Evolutionary conservation across 176 grass and related monocot genomes (phyloP).

Genomic region (Zizania latifolia): DNA sequence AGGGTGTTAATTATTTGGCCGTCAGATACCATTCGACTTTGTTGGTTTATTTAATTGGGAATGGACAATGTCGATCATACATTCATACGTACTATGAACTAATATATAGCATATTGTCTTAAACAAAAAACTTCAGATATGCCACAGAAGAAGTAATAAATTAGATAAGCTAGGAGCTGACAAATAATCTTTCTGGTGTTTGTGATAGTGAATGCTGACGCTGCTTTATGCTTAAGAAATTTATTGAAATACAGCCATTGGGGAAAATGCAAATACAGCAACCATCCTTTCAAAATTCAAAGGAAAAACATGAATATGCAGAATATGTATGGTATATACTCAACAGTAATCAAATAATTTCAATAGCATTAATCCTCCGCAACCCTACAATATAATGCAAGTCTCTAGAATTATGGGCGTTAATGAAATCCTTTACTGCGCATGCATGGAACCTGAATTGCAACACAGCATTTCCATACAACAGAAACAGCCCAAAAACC

Average conservation of each 20-base stretch:
- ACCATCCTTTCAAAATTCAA: neutral
- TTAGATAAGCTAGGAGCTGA: neutral
- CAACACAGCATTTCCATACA: neutral
- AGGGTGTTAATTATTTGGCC: neutral
- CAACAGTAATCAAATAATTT: no score
- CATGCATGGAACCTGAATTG: constrained; percentile 1
- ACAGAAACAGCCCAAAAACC: neutral
- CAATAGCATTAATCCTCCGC: neutral
- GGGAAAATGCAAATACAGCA: no score
- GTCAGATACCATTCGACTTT: constrained; percentile 18
- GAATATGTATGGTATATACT: no score
- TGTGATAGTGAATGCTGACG: neutral
- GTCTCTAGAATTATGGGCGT: neutral
- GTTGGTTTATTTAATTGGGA: constrained; percentile 16
- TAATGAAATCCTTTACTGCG: neutral
- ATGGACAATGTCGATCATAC: neutral
- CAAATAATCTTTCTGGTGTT: neutral
- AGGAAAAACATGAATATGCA: neutral
- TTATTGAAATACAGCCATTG: no score
- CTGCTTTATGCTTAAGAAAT: neutral
- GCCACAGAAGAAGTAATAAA: neutral
- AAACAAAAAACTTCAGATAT: no score
- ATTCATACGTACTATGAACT: neutral
- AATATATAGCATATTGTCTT: neutral
- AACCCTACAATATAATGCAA: no score